These are phyloP conservation scores for Emergomyces pasteurianus DNA, from an alignment of 2,329 filamentous ascomycete species.

Conservation along the genomic window DNA sequence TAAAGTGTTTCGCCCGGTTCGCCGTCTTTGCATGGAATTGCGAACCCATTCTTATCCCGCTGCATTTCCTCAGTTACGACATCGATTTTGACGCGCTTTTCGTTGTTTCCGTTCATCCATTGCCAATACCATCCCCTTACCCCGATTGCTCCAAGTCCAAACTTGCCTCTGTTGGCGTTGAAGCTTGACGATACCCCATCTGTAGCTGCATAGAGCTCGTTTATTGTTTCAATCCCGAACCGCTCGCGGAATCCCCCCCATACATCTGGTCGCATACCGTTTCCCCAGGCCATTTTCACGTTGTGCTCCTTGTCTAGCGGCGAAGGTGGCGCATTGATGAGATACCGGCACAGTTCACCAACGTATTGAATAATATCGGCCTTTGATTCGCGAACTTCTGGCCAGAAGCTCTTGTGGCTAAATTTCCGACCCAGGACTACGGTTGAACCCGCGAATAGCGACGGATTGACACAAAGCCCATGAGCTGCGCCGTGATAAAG, in stretches of 20 bases:
- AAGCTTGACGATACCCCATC: constrained; percentile 17
- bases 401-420: constrained; percentile 35
- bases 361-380: constrained; percentile 35
- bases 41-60: background rate
- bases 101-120: constrained; percentile 1
- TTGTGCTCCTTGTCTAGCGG: constrained; percentile 35
- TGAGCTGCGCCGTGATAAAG: constrained; percentile 38
- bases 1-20: background rate
- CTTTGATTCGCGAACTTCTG: constrained; percentile 32
- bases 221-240: constrained; percentile 27
- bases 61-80: constrained; percentile 1
- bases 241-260: constrained; percentile 29
- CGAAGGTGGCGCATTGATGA: constrained; percentile 33
- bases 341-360: constrained; percentile 39
- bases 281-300: constrained; percentile 34
- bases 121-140: background rate
- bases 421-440: constrained; percentile 36
- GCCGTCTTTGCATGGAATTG: background rate
- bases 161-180: constrained; percentile 1
- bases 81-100: constrained; percentile 3
- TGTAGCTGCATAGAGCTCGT: constrained; percentile 30
- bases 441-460: constrained; percentile 29
- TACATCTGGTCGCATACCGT: constrained; percentile 32
- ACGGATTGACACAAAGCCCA: constrained; percentile 34
- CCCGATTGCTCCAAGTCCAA: background rate